Conservation (phyloP, 805 yeast species). For the Komagataella ulmi region DNA sequence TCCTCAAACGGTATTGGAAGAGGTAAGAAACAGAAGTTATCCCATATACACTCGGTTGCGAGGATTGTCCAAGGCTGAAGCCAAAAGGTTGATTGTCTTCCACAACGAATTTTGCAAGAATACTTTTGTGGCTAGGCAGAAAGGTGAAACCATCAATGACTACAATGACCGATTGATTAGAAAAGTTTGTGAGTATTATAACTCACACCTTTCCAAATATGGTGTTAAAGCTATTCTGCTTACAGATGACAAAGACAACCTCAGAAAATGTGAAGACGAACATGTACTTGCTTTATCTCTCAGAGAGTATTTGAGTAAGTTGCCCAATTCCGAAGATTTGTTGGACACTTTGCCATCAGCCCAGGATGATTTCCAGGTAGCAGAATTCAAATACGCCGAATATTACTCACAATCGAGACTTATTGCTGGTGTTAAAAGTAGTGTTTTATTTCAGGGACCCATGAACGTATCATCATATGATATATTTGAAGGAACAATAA, state of each 20-base stretch:
- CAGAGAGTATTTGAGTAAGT: constrained; percentile 52
- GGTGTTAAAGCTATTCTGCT: constrained; percentile 41
- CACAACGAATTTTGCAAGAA: constrained; percentile 81
- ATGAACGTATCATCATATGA: constrained; percentile 76
- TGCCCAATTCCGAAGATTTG: constrained; percentile 64
- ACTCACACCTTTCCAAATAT: constrained; percentile 38
- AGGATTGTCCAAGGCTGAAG: constrained; percentile 58
- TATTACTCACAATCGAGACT: constrained; percentile 71
- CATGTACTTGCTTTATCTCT: constrained; percentile 43
- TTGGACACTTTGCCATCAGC: constrained; percentile 62
- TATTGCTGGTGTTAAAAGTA: constrained; percentile 83
- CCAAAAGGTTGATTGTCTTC: constrained; percentile 77
- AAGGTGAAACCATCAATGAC: constrained; percentile 71
- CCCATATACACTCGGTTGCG: constrained; percentile 83
- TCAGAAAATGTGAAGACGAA: constrained; percentile 39
- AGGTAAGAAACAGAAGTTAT: constrained; percentile 74
- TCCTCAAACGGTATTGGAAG: constrained; percentile 94
- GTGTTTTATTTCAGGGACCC: constrained; percentile 77
- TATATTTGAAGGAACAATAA: constrained; percentile 75
- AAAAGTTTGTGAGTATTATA: constrained; percentile 58
- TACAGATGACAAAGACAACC: constrained; percentile 68
- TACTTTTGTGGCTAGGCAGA: constrained; percentile 50
- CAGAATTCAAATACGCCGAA: constrained; percentile 56
- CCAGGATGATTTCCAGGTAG: constrained; percentile 21
- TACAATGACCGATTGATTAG: constrained; percentile 87